These are phyloP conservation scores for Excoecaria cochinchinensis DNA, from an alignment of 345 rosid genomes.

Conservation along the genomic window DNA sequence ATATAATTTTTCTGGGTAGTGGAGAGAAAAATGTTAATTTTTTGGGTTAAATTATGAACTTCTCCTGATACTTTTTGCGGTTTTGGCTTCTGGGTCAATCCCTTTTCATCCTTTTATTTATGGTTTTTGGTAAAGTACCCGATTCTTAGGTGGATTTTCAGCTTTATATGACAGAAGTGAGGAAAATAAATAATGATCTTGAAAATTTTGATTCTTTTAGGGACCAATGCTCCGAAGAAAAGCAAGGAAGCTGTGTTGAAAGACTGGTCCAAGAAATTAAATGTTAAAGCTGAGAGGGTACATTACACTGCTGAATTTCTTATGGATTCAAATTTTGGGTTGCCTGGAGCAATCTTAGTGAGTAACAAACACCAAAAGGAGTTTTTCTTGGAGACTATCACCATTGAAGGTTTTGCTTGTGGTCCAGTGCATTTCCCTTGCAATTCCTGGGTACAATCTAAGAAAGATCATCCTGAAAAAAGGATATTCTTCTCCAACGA, in stretches of 20 bases:
- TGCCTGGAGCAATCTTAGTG: slow-evolving; percentile 86
- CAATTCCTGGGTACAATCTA: slow-evolving; percentile 92
- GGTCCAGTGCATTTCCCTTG: slow-evolving; percentile 93
- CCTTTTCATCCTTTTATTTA: neutral
- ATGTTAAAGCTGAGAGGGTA: slow-evolving; percentile 72
- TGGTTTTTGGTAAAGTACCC: neutral
- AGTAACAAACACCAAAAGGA: slow-evolving; percentile 85
- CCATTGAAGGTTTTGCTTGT: slow-evolving; percentile 77
- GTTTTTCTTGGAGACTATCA: slow-evolving; percentile 83
- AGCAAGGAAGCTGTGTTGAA: slow-evolving; percentile 67
- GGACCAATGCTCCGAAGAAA: slow-evolving; percentile 73
- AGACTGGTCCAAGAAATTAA: slow-evolving; percentile 86
- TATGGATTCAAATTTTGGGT: slow-evolving; percentile 69
- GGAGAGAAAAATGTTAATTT: neutral
- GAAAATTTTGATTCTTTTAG: slow-evolving; percentile 31
- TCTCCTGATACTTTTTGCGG: neutral
- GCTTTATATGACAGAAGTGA: neutral
- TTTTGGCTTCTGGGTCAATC: neutral
- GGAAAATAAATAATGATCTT: neutral
- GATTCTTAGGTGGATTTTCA: neutral
- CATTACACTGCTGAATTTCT: slow-evolving; percentile 82
- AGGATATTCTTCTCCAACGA: slow-evolving; percentile 83
- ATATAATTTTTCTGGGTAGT: neutral
- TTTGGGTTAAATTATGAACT: neutral
- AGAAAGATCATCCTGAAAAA: slow-evolving; percentile 55